Evolutionary conservation across 352 stramenopile genomes (phyloP), one percentile per base, ranked within the genome.

Genomic region (Phytophthora pinifolia): DNA sequence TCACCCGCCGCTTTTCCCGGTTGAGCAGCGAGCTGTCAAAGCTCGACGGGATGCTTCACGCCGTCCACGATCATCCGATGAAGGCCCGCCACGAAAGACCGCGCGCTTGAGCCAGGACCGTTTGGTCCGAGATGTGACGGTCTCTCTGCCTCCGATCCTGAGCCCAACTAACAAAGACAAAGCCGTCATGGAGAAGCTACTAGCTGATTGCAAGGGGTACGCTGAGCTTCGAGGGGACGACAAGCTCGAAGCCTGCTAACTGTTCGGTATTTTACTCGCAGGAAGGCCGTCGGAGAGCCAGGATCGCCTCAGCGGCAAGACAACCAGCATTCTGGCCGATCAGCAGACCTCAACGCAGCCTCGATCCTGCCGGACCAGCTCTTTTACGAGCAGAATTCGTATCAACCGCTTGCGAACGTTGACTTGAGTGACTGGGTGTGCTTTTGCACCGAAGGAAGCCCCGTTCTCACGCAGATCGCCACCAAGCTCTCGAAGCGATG

Each of bases 321-420:
- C 27, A 85, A 83, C 36, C 76, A 87, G 47, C 52, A 70, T 17
- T 85, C 67, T n/a, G 64, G 59, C n/a, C 52, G 70, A 46, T 41
- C 46, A 0, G 5, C 25, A 9, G 29, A 13, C 22, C 3, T 14
- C 15, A 45, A 13, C 9, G 25, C 9, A 5, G 37, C 57, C n/a
- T 10, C 70, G 13, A 41, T 27, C 6, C 67, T 87, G 2, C 80
- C 78, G 0, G 67, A 86, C 33, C 37, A 59, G 10, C 36, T 88
- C 13, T 91, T 91, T 46, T 91, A 71, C 32, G 65, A 75, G 29
- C 30, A 60, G 6, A 85, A 91, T 25, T 88, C 78, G 4, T 75
- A 69, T 36, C 42, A 61, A 13, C 70, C 70, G 0, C 57, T 83
- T 1, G 42, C 27, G 7, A 57, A 46, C 15, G 46, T 91, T 6